Percentiles rank a stretch among this genome's conserved stretches.
phyloP scores from a whole-genome alignment of 768 basidiomycete genomes.

The Suillus discolor region DNA sequence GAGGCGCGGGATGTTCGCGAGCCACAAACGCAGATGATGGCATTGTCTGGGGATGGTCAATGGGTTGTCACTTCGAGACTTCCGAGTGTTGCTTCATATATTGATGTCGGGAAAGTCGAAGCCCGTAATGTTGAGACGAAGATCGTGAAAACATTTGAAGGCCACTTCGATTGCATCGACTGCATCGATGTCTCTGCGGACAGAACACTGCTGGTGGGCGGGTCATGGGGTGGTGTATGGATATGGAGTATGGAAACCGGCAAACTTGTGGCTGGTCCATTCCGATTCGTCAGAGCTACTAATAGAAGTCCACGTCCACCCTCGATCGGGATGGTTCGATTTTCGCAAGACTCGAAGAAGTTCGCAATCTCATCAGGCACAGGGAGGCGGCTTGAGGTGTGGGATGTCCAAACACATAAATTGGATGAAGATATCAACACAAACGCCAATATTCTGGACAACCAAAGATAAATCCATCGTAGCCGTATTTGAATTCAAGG shows the following conservation, averaged over 20 bases:
- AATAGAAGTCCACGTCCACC: too few species aligned
- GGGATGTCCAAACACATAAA: not conserved
- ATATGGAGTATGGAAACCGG: slow-evolving; percentile 1
- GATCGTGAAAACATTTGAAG: not conserved
- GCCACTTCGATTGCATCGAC: rapidly evolving
- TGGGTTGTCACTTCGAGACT: not conserved
- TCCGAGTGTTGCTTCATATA: too few species aligned
- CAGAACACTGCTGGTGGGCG: slow-evolving; percentile 4
- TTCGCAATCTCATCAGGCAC: not conserved
- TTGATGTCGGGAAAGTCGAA: not conserved
- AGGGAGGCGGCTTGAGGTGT: not conserved
- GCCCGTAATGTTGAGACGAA: not conserved
- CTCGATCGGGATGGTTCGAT: not conserved
- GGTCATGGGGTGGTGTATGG: slow-evolving; percentile 2
- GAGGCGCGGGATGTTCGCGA: not conserved
- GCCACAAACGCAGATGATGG: rapidly evolving
- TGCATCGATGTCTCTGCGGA: slow-evolving; percentile 9
- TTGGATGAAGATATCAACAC: too few species aligned
- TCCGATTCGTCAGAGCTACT: not conserved
- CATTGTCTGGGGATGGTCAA: not conserved
- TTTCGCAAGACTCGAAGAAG: slow-evolving; percentile 2
- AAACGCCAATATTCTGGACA: not conserved
- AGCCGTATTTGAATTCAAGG: not conserved
- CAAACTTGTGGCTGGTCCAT: not conserved
- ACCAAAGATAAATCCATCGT: not conserved